Percentiles rank a stretch among this genome's conserved stretches.
Conservation (phyloP, 1,284 basidiomycete species). For the Vanrija humicola region DNA sequence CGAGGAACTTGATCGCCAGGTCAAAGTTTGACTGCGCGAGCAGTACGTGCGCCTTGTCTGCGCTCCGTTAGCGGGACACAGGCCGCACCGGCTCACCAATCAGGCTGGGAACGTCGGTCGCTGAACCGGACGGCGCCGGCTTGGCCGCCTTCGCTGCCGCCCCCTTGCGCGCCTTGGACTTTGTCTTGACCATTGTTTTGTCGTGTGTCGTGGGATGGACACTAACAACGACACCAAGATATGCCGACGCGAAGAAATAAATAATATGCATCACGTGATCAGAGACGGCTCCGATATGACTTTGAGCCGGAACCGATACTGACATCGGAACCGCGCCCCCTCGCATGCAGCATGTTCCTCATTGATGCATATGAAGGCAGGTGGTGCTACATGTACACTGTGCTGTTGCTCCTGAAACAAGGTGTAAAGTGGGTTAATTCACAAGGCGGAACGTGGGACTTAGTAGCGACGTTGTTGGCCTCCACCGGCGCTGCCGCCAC, state of each 20-base stretch:
- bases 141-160: background rate
- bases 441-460: background rate
- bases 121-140: slow-evolving; percentile 3
- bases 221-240: too few relatives aligned
- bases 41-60: slow-evolving; percentile 61
- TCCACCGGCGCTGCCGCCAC: background rate
- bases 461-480: background rate
- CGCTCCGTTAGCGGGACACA: background rate
- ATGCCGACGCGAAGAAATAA: too few relatives aligned
- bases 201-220: too few relatives aligned
- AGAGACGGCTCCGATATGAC: too few relatives aligned
- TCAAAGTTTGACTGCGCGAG: slow-evolving; percentile 80
- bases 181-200: slow-evolving; percentile 19
- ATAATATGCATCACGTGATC: too few relatives aligned
- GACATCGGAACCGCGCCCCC: too few relatives aligned
- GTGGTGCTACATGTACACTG: too few relatives aligned
- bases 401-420: too few relatives aligned
- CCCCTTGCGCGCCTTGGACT: slow-evolving; percentile 3
- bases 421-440: too few relatives aligned
- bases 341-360: too few relatives aligned
- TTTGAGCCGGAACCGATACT: too few relatives aligned
- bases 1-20: slow-evolving; percentile 68
- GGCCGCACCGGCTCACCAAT: slow-evolving; percentile 22
- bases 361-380: too few relatives aligned
- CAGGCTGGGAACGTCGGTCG: slow-evolving; percentile 21